Conservation (phyloP, 441 rosid genomes). For the Croton setiger region DNA sequence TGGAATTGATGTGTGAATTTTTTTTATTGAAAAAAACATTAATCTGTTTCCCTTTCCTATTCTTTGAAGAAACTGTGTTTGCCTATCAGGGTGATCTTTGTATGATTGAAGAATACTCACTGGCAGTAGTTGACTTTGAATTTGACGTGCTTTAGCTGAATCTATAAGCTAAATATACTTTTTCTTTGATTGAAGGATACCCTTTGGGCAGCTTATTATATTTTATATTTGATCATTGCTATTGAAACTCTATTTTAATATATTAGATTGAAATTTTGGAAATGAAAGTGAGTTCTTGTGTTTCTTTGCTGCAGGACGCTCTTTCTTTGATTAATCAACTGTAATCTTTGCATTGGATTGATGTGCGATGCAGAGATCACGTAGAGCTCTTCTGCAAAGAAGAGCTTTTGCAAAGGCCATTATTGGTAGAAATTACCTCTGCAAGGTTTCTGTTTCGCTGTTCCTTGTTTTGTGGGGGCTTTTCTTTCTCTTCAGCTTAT, state of each 20-base stretch:
- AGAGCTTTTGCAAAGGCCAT: conserved; percentile 51
- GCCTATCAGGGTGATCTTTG: background rate
- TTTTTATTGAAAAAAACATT: background rate
- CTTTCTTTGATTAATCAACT: background rate
- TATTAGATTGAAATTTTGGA: background rate
- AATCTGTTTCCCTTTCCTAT: background rate
- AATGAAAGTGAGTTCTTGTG: conserved; percentile 5
- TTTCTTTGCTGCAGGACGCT: conserved; percentile 12
- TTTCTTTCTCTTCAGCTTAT: conserved; percentile 52
- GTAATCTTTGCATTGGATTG: conserved; percentile 21
- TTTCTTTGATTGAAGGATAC: conserved; percentile 7
- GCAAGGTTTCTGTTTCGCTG: conserved; percentile 71
- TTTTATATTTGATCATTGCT: background rate
- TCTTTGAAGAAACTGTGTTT: background rate
- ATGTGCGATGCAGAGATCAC: conserved; percentile 95
- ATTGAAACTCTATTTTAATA: background rate
- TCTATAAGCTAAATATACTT: conserved; percentile 13
- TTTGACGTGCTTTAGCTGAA: conserved; percentile 10
- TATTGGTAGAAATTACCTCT: conserved; percentile 41
- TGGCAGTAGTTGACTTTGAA: background rate
- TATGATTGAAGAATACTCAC: background rate
- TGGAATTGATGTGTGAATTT: background rate
- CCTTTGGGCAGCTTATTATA: background rate
- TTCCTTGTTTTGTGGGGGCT: conserved; percentile 71
- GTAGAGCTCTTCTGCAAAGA: conserved; percentile 73